Conservation (phyloP, 495 filamentous ascomycete genomes). For the Podospora appendiculata region DNA sequence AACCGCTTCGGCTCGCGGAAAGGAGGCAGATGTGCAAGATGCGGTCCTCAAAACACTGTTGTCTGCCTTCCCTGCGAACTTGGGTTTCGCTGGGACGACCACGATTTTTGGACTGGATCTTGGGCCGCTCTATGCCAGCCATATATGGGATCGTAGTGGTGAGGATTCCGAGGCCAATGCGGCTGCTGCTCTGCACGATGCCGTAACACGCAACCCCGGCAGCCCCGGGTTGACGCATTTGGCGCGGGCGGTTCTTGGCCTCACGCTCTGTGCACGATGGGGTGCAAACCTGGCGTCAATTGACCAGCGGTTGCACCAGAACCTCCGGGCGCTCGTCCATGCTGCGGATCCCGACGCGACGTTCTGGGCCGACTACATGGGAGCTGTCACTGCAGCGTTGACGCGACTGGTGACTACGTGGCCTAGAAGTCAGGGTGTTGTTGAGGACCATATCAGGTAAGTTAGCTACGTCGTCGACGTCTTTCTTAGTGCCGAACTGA, state of each 20-base stretch:
- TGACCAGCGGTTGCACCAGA: constrained; percentile 30
- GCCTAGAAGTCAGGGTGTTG: constrained; percentile 13
- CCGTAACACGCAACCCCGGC: constrained; percentile 60
- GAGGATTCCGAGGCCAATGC: constrained; percentile 45
- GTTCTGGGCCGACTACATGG: constrained; percentile 40
- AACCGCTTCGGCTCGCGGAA: constrained; percentile 10
- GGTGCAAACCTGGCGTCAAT: constrained; percentile 53
- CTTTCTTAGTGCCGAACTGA: neutral
- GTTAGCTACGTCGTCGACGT: constrained; percentile 1
- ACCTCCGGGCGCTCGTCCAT: constrained; percentile 28
- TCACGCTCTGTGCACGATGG: constrained; percentile 73
- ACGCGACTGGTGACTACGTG: constrained; percentile 24
- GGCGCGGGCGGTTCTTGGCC: constrained; percentile 59
- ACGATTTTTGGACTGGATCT: constrained; percentile 33
- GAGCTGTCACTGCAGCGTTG: constrained; percentile 28
- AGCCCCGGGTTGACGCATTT: constrained; percentile 67
- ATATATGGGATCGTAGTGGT: constrained; percentile 41
- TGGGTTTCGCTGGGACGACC: constrained; percentile 42
- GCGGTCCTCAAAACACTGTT: constrained; percentile 40
- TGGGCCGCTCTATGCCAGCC: constrained; percentile 29
- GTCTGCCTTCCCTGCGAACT: constrained; percentile 44
- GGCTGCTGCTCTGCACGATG: constrained; percentile 61
- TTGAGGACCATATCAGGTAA: constrained; percentile 25
- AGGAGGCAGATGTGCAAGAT: neutral
- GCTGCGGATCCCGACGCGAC: constrained; percentile 21